A percentile compares a stretch with the other conserved stretches of the same genome.
These are phyloP conservation scores for Hypoxylon sp. DNA, from an alignment of 2,329 filamentous ascomycete species.

Conservation along the genomic window DNA sequence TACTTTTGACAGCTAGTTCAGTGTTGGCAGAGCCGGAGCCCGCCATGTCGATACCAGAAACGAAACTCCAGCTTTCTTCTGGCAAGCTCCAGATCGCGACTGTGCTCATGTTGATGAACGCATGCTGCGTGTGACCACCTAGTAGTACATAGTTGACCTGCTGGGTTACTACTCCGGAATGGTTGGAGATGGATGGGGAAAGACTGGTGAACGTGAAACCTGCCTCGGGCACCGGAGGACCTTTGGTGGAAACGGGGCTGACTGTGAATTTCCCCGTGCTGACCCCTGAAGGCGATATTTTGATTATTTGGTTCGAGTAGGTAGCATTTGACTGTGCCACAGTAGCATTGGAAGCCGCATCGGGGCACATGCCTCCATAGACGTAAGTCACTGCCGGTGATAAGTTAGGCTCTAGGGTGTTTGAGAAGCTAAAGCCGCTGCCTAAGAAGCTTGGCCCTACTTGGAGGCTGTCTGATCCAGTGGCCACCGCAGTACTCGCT, in stretches of 20 bases:
- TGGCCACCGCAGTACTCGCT: constrained; percentile 47
- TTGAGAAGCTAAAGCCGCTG: constrained; percentile 75
- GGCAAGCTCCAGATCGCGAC: constrained; percentile 89
- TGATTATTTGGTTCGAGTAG: constrained; percentile 85
- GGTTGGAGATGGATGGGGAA: constrained; percentile 75
- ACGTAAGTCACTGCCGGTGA: constrained; percentile 73
- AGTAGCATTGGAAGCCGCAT: constrained; percentile 56
- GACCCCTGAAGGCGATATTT: constrained; percentile 64
- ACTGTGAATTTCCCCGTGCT: constrained; percentile 53
- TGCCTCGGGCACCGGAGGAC: constrained; percentile 82
- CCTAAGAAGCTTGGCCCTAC: constrained; percentile 66
- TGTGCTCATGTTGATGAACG: constrained; percentile 95
- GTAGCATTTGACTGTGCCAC: constrained; percentile 76
- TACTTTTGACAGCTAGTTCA: constrained; percentile 67
- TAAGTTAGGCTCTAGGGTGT: constrained; percentile 64
- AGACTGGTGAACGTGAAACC: constrained; percentile 87
- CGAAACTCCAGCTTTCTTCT: constrained; percentile 87
- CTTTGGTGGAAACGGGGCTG: constrained; percentile 60
- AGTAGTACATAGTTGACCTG: constrained; percentile 84
- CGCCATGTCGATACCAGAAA: constrained; percentile 66
- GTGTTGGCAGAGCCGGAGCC: constrained; percentile 59
- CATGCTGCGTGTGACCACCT: constrained; percentile 84
- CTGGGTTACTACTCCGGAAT: constrained; percentile 74
- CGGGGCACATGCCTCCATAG: constrained; percentile 92
- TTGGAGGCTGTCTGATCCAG: constrained; percentile 45